phyloP scores from a whole-genome alignment of 2,329 filamentous ascomycete species.

The Sphaceloma murrayae region DNA sequence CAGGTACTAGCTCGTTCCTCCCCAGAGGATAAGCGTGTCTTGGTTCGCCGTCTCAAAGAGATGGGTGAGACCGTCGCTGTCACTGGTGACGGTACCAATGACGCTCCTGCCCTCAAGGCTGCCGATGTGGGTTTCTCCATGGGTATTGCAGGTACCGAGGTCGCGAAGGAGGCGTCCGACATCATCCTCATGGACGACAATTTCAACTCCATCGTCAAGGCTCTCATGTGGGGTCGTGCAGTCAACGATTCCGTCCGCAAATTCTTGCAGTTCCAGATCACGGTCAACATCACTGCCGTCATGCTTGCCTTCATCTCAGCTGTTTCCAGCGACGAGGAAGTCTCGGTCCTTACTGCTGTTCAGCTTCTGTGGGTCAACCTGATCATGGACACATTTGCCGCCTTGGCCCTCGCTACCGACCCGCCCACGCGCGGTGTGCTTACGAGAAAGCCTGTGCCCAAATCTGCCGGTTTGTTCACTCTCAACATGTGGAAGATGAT shows the following conservation, averaged over 20 bases:
- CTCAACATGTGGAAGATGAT: conserved; percentile 99
- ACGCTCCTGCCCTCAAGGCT: conserved; percentile 55
- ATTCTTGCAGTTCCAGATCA: conserved; percentile 61
- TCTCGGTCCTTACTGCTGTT: conserved; percentile 74
- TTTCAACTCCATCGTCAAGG: conserved; percentile 54
- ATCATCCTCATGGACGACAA: conserved; percentile 57
- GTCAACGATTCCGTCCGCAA: conserved; percentile 48
- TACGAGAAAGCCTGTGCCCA: conserved; percentile 67
- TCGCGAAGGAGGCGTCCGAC: conserved; percentile 52
- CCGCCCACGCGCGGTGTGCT: conserved; percentile 75
- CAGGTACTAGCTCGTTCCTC: conserved; percentile 61
- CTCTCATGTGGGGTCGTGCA: conserved; percentile 52
- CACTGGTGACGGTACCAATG: conserved; percentile 58
- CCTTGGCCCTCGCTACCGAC: conserved; percentile 79
- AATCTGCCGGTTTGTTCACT: conserved; percentile 68
- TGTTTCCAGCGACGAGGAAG: conserved; percentile 58
- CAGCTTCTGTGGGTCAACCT: conserved; percentile 94
- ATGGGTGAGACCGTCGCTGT: conserved; percentile 59
- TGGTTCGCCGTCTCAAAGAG: conserved; percentile 55
- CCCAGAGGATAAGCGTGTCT: conserved; percentile 58
- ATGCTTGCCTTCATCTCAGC: conserved; percentile 79
- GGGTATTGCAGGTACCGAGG: conserved; percentile 57
- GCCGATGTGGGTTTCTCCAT: conserved; percentile 60
- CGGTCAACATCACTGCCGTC: conserved; percentile 87
- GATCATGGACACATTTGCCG: conserved; percentile 95